phyloP scores from a whole-genome alignment of 768 basidiomycete genomes.

The Bullera alba region DNA sequence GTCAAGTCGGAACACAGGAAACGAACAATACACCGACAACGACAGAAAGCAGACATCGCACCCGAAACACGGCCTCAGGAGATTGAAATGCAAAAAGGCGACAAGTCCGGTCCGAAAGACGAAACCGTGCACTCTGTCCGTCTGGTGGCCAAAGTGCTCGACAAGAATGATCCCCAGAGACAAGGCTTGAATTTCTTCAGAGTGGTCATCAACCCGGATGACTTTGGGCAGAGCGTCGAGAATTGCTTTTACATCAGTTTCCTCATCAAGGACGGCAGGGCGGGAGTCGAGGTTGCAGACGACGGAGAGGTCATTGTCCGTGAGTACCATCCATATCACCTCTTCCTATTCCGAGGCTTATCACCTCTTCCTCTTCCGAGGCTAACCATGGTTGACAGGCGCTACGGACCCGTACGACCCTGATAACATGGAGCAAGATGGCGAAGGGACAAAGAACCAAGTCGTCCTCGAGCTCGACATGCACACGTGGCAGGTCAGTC shows the following conservation, averaged over 20 bases:
- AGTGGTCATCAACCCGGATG: constrained; percentile 80
- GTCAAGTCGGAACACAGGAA: constrained; percentile 79
- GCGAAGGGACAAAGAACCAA: constrained; percentile 64
- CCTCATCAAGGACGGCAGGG: constrained; percentile 70
- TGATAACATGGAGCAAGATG: constrained; percentile 60
- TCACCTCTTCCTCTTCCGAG: no score
- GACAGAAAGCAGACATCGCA: constrained; percentile 66
- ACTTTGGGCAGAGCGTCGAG: constrained; percentile 90
- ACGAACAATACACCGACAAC: constrained; percentile 56
- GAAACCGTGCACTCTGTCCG: constrained; percentile 62
- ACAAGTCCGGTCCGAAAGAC: constrained; percentile 6
- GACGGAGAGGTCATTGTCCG: constrained; percentile 67
- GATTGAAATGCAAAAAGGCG: constrained; percentile 19
- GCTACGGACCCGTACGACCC: constrained; percentile 55
- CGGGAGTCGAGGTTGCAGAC: constrained; percentile 49
- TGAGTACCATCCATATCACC: no score
- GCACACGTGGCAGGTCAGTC: constrained; percentile 73
- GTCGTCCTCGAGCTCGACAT: constrained; percentile 87
- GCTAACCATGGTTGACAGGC: background rate
- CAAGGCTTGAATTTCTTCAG: constrained; percentile 67
- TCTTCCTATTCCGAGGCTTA: background rate
- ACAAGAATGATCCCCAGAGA: constrained; percentile 36
- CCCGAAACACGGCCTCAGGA: constrained; percentile 65
- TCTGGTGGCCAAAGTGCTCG: constrained; percentile 56
- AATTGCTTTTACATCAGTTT: constrained; percentile 95